These are phyloP conservation scores for Chalciporus chontae DNA, from an alignment of 768 basidiomycete species.

Conservation along the genomic window DNA sequence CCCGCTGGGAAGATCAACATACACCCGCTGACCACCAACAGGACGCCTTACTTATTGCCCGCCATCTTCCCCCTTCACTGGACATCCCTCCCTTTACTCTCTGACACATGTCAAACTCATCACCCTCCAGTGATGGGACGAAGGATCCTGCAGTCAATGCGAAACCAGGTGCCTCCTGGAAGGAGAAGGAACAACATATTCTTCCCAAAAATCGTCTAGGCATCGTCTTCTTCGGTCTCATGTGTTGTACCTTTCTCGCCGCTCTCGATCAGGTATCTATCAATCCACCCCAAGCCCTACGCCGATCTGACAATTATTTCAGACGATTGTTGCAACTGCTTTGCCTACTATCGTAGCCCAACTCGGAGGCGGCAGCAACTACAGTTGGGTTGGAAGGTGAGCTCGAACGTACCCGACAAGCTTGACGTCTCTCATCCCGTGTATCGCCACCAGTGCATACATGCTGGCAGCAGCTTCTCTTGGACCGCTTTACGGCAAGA, in stretches of 20 bases:
- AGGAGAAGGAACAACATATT: slow-evolving; percentile 37
- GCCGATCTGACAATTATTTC: neutral
- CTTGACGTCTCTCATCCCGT: neutral
- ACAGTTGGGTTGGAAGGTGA: slow-evolving; percentile 49
- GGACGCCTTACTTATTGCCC: neutral
- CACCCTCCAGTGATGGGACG: neutral
- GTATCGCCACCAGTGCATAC: slow-evolving; percentile 36
- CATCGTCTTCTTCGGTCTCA: slow-evolving; percentile 43
- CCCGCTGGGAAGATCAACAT: slow-evolving; percentile 5
- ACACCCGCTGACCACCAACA: neutral
- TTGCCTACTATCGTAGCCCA: slow-evolving; percentile 47
- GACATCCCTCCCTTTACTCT: neutral
- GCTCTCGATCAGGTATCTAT: slow-evolving; percentile 44
- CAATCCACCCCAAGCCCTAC: neutral
- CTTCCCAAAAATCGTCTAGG: slow-evolving; percentile 41
- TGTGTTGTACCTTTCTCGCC: slow-evolving; percentile 42
- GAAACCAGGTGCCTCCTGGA: slow-evolving; percentile 36
- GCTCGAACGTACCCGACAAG: neutral
- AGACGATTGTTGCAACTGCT: slow-evolving; percentile 48
- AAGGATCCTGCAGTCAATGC: slow-evolving; percentile 4
- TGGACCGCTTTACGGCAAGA: slow-evolving; percentile 46
- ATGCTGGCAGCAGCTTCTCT: slow-evolving; percentile 42
- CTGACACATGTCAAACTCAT: slow-evolving; percentile 2
- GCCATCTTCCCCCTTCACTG: neutral
- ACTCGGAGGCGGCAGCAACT: slow-evolving; percentile 42